Percentiles rank a stretch among this genome's conserved stretches.
phyloP scores from a whole-genome alignment of 2,329 filamentous ascomycete species.

The Penicillium sp. region DNA sequence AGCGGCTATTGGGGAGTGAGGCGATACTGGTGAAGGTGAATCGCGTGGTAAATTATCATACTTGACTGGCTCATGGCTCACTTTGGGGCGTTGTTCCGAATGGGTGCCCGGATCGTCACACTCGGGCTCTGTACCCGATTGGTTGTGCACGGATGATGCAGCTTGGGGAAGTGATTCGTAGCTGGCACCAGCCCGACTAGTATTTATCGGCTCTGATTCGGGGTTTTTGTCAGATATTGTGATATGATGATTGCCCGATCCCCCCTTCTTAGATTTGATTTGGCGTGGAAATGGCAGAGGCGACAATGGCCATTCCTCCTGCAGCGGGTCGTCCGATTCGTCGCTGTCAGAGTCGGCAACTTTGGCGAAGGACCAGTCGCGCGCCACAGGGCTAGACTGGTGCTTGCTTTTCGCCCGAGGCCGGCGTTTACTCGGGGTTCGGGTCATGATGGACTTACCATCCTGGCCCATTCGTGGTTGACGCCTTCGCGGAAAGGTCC shows the following conservation, averaged over 20 bases:
- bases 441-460: constrained; percentile 23
- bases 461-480: constrained; percentile 26
- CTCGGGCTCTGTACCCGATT: constrained; percentile 12
- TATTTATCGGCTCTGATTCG: neutral
- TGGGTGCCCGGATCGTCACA: constrained; percentile 2
- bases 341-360: constrained; percentile 30
- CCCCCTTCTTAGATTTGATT: neutral
- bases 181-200: neutral
- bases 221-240: neutral
- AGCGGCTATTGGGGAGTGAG: neutral
- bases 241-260: neutral
- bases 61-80: constrained; percentile 5
- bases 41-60: neutral
- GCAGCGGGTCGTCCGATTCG: constrained; percentile 48
- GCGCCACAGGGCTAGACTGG: constrained; percentile 32
- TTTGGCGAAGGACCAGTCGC: constrained; percentile 42
- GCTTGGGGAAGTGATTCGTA: neutral
- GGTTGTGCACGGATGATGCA: neutral
- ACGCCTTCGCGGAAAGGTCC: constrained; percentile 36
- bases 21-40: constrained; percentile 4
- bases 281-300: constrained; percentile 28
- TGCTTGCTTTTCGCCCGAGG: constrained; percentile 28
- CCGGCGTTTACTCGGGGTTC: constrained; percentile 20
- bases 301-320: constrained; percentile 38
- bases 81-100: neutral